Evolutionary conservation across 2,329 filamentous ascomycete genomes (phyloP), one percentile per base, ranked within the genome.

Genomic region (Aspergillus ochraceoroseus): DNA sequence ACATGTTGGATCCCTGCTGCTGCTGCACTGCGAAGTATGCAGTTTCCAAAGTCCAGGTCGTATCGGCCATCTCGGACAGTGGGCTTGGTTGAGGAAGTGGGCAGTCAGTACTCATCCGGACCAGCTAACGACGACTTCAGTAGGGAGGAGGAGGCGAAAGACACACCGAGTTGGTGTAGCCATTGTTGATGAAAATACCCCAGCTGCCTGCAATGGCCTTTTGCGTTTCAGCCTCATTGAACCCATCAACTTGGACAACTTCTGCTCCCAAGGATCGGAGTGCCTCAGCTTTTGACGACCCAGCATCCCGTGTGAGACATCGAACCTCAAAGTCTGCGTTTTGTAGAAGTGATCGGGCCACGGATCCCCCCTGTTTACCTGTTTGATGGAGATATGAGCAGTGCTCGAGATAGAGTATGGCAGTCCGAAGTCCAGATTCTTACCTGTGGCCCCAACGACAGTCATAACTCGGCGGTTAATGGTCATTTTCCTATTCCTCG

Each of bases 31-130:
- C 66, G 62, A 8, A 66, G 49, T 27, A 68, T 44, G 2, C 22
- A 45, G 29, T 60, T 65, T 7, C 64, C 65, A 14, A 67, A 32
- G n/a, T 63, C 64, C 2, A 54, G 57, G 1, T 59, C 56, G n/a
- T n/a, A n/a, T n/a, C n/a, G n/a, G n/a, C n/a, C n/a, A n/a, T n/a
- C n/a, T n/a, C n/a, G n/a, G n/a, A n/a, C n/a, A n/a, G n/a, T n/a
- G n/a, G n/a, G n/a, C n/a, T n/a, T n/a, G n/a, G n/a, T n/a, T n/a
- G n/a, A n/a, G n/a, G n/a, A n/a, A n/a, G n/a, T n/a, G n/a, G n/a
- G n/a, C n/a, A n/a, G n/a, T n/a, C n/a, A n/a, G n/a, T n/a, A n/a
- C n/a, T n/a, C n/a, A n/a, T n/a, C n/a, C n/a, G n/a, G n/a, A n/a
- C n/a, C n/a, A n/a, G n/a, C n/a, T n/a, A n/a, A n/a, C n/a, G n/a